Conservation (phyloP, 225 moss, liverwort and hornwort genomes). For the Anthoceros angustus region DNA sequence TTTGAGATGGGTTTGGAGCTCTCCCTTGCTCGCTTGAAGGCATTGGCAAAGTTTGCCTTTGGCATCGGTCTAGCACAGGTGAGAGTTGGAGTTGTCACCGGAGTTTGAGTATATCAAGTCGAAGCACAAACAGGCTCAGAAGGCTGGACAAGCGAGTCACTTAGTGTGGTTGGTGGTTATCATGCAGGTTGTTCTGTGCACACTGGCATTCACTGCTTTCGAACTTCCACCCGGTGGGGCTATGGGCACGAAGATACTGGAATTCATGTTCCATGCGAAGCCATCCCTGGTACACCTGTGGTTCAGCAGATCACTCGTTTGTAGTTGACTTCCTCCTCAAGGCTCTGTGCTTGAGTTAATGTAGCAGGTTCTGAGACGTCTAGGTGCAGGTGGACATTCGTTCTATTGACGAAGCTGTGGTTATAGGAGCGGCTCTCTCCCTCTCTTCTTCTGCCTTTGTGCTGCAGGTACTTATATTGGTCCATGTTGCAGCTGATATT, state of each 20-base stretch:
- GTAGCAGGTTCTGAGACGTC: neutral
- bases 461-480: conserved; percentile 47
- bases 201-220: conserved; percentile 88
- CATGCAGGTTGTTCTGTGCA: conserved; percentile 61
- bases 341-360: neutral
- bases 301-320: neutral
- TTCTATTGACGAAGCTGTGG: conserved; percentile 88
- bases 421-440: conserved; percentile 96
- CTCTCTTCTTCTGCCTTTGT: conserved; percentile 98
- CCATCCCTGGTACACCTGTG: conserved; percentile 58
- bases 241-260: conserved; percentile 66
- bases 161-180: neutral
- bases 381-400: conserved; percentile 68
- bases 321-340: neutral
- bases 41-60: conserved; percentile 87
- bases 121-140: no score
- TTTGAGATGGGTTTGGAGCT: conserved; percentile 99
- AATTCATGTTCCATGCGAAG: conserved; percentile 81
- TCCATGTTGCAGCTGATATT: no score
- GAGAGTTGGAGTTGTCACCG: neutral
- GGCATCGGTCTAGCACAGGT: conserved; percentile 98
- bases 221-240: conserved; percentile 93
- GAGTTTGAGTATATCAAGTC: no score
- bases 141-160: neutral
- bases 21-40: conserved; percentile 78